Base-by-base conservation (phyloP, 768 basidiomycete species). In the Russula griseocarnosa region DNA sequence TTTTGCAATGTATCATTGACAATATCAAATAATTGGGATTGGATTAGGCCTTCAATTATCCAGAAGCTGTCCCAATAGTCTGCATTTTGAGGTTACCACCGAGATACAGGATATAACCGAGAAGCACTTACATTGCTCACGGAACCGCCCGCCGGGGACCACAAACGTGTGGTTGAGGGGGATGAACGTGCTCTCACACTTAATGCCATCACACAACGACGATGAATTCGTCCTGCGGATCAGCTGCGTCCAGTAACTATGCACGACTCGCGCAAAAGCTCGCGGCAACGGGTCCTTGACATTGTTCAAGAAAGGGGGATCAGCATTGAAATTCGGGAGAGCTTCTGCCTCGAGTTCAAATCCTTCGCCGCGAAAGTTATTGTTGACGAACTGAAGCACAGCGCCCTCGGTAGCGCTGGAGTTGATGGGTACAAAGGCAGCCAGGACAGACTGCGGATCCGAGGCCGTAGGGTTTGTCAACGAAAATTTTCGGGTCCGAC, bases 151-250 rank as follows among this genome's bases (percentile, higher is more conserved):
- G 71, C 94, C 94, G 7, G 95, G 94, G 42, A 97, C 82, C 26
- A 95, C 90, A 69, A 97, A 92, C 0, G 90, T 93, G 70, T 95
- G 83, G 70, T 97, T 97, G 54, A 97, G 78, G 3, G 94, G 93
- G 66, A 97, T 94, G 54, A 97, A 76, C 0, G 88, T 81, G 73
- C 92, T 90, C 74, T 92, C 89, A 72, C 94, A 98, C 32, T 73
- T 62, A 20, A 77, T 80, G 22, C 76, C 79, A 51, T 73, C 70
- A 73, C 92, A 97, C 10, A 93, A 72, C 0, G 81, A 78, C 1
- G 86, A 83, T 20, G 79, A 70, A 67, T 96, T 93, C 5, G 93
- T 94, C 2, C 78, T 79, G 38, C 92, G 78, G 61, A 89, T 86
- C 8, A 98, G 82, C 59, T 87, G 82, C 0, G 82, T 79, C 95